Base-by-base conservation (phyloP, 2,329 filamentous ascomycete species). In the Epichloe amarillans region DNA sequence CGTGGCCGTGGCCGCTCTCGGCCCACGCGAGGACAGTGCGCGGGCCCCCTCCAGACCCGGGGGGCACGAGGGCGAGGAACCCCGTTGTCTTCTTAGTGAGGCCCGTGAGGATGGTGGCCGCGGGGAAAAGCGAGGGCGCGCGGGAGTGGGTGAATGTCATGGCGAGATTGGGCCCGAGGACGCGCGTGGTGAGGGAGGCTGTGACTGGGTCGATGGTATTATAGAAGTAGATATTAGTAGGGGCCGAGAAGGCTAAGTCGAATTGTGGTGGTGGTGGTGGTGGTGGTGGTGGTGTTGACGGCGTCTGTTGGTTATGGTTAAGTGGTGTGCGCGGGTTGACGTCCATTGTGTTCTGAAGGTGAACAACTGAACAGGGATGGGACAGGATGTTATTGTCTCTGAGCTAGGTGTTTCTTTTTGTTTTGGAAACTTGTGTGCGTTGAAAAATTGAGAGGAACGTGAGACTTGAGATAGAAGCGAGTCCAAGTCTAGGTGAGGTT, bases 1-100 rank as follows among this genome's bases (percentile, higher is more conserved):
- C 60, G 2, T 53, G 36, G 0, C 64, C 65, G 47, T 69, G 64
- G 2, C 66, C 66, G 45, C 62, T 65, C 51, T 68, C 60, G 2
- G 66, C 63, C 44, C 63, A 62, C 0, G 61, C 58, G 10, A 68
- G 50, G 33, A 69, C 56, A 8, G 58, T 51, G 7, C 63, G 58
- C 5, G 56, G 46, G 23, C 19, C 17, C 1, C 17, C 17, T 17
- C 17, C 19, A 1, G 19, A 21, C 19, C 19, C 0, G 5, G 23
- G 23, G 6, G 50, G 42, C 1, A 57, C 53, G 2, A 67, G 56
- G 19, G 60, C 52, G 21, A 67, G 52, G 47, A 67, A 69, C 1
- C 66, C 66, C 0, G 57, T 55, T 0, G 65, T 67, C 40, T 68
- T 69, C 17, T 54, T 52, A 1, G 57, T 55, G 0, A 67, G 58